A percentile compares a stretch with the other conserved stretches of the same genome.
phyloP scores from a whole-genome alignment of 495 filamentous ascomycete species.

The Penicillium flavigenum region DNA sequence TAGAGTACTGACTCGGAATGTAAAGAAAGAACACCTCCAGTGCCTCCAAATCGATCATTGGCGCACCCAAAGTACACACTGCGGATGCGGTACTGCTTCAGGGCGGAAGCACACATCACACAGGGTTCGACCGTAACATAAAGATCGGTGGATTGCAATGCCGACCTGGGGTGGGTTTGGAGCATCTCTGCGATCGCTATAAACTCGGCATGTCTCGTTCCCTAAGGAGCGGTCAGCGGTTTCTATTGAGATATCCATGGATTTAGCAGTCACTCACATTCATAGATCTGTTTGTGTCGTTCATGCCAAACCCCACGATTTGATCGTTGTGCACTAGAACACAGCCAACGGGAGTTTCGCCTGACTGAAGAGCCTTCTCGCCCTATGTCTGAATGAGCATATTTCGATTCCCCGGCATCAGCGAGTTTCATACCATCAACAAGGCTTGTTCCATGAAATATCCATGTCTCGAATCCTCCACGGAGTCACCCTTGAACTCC shows the following conservation, averaged over 20 bases:
- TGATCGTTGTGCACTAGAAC: constrained; percentile 74
- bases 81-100: constrained; percentile 78
- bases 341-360: constrained; percentile 96
- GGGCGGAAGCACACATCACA: constrained; percentile 94
- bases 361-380: constrained; percentile 70
- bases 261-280: constrained; percentile 46
- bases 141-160: constrained; percentile 70
- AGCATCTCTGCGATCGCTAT: constrained; percentile 72
- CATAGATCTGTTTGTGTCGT: constrained; percentile 87
- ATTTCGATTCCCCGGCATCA: background rate
- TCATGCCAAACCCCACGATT: constrained; percentile 86
- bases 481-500: constrained; percentile 4
- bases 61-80: constrained; percentile 90
- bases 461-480: constrained; percentile 43
- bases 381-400: constrained; percentile 51
- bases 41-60: constrained; percentile 96
- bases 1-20: constrained; percentile 64
- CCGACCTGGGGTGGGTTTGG: constrained; percentile 51
- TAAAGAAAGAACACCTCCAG: constrained; percentile 83
- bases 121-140: constrained; percentile 98
- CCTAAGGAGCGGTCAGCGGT: constrained; percentile 45
- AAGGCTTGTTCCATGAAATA: constrained; percentile 71
- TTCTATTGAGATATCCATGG: background rate
- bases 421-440: constrained; percentile 53
- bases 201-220: constrained; percentile 93